phyloP scores from a whole-genome alignment of 2,329 filamentous ascomycete species.

The Trichophyton verrucosum region DNA sequence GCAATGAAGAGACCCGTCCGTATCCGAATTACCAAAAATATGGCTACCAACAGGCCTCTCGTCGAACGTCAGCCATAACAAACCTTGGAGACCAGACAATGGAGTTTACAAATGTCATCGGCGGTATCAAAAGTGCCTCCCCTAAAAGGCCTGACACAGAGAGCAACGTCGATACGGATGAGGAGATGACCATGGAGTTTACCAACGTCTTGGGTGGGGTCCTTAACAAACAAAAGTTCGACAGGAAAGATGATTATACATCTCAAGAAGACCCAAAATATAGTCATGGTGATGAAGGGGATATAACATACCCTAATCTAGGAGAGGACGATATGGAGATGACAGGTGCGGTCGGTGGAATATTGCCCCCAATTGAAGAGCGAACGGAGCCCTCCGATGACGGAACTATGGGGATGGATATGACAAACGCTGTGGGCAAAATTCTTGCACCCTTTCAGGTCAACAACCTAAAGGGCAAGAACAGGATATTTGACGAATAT shows the following conservation, averaged over 20 bases:
- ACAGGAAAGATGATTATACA: slow-evolving; percentile 3
- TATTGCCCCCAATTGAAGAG: slow-evolving; percentile 29
- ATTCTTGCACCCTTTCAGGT: slow-evolving; percentile 41
- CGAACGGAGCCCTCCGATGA: slow-evolving; percentile 29
- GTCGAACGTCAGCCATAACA: slow-evolving; percentile 32
- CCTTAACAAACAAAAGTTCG: slow-evolving; percentile 17
- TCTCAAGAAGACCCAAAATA: slow-evolving; percentile 10
- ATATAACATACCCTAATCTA: slow-evolving; percentile 12
- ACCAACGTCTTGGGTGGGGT: slow-evolving; percentile 35
- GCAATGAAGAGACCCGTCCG: slow-evolving; percentile 22
- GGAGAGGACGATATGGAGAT: slow-evolving; percentile 49
- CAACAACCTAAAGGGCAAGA: slow-evolving; percentile 44
- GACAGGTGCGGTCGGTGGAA: slow-evolving; percentile 35
- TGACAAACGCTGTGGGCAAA: slow-evolving; percentile 51
- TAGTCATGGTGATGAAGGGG: background rate
- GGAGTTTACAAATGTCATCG: slow-evolving; percentile 35
- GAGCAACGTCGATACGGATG: slow-evolving; percentile 27
- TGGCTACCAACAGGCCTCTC: slow-evolving; percentile 24
- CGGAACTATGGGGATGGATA: slow-evolving; percentile 52
- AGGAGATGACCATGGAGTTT: slow-evolving; percentile 39
- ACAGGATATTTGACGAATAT: slow-evolving; percentile 35
- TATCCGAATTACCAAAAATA: slow-evolving; percentile 18
- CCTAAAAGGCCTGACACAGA: slow-evolving; percentile 20
- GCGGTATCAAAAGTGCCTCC: slow-evolving; percentile 23
- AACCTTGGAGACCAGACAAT: slow-evolving; percentile 38